Evolutionary conservation across 768 basidiomycete genomes (phyloP), one percentile per base, ranked within the genome.

Genomic region (Mycena filopes): DNA sequence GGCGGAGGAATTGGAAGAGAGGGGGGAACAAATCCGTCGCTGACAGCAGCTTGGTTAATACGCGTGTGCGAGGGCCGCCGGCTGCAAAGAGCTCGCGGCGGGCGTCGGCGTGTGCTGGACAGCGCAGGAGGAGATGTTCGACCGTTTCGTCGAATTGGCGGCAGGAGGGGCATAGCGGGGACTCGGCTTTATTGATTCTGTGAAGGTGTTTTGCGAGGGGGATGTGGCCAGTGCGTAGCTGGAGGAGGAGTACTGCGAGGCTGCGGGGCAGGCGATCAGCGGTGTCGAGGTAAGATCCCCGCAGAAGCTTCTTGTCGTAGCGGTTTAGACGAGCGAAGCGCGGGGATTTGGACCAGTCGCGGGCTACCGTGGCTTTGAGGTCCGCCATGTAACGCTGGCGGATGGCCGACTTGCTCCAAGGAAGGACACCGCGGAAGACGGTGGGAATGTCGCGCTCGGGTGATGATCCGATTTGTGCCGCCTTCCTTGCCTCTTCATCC

Each of bases 201-300:
- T 72, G 57, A 2, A 72, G 62, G 61, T 71, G 58, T 36, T 60
- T 50, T 16, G 70, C 72, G 28, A 72, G 71, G 4, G 68, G 26
- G 50, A 60, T 43, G 55, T 73, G 72, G 28, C 62, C 60, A 4
- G 71, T 67, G 13, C 61, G 67, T 13, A 72, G 61, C 51, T 72
- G 65, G 18, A 43, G 42, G 2, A 43, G 42, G 8, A 43, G 42
- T 8, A 43, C 42, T 2, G 42, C 13, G 9, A 43, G 42, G 21
- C 8, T n/a, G 13, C 42, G 42, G 8, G 42, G 42, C 4, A 43
- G 42, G 42, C 42, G n/a, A n/a, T 43, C 42, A 4, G 42, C 20
- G 20, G 11, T 20, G 18, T 9, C n/a, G 42, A 43, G 18, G 20
- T 43, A 43, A 20, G 42, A 43, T 18, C 42, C 42, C 7, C 31